Evolutionary conservation across 495 filamentous ascomycete genomes (phyloP), one percentile per base, ranked within the genome.

Genomic region (Jackrogersella minutella): DNA sequence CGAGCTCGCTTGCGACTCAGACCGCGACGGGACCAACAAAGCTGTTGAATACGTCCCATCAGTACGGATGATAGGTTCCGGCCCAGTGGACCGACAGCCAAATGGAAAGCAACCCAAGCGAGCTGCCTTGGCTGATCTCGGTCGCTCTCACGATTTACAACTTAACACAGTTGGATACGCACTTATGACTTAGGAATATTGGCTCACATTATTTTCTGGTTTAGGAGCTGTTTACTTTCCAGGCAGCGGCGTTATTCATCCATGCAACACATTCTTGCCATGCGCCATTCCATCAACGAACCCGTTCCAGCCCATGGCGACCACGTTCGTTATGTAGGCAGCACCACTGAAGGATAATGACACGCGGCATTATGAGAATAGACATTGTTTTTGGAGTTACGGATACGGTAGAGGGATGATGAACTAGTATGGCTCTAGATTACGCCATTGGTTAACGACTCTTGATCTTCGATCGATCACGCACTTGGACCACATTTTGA

Each of bases 201-300:
- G 39, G 62, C 61, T 68, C 31, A 60, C 53, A 66, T 21, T 54
- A 3, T 34, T n/a, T 73, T 64, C 21, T 47, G 17, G n/a, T 69
- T 52, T 74, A 74, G 71, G 65, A 55, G 52, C 69, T 31, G 52
- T 74, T 61, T 71, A 71, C 54, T 69, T 74, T 30, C 41, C 65
- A 46, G 71, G 68, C 10, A 67, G 50, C 31, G 66, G 61, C 31
- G 31, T 55, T 14, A 30, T 61, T 22, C 59, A 59, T 26, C 68
- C 71, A 7, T 74, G 68, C 54, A 66, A 69, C 50, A 43, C 47
- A 37, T 57, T 74, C 46, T 51, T 74, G 30, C 64, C 55, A 17
- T 66, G 44, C 52, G 52, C 46, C 7, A 24, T 50, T 9, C 62
- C 62, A 26, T 40, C 58, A n/a, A 13, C 49, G 21, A 43, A 24